A percentile compares a stretch with the other conserved stretches of the same genome.
phyloP scores from a whole-genome alignment of 2,329 filamentous ascomycete genomes.

The Aureobasidium sp. region DNA sequence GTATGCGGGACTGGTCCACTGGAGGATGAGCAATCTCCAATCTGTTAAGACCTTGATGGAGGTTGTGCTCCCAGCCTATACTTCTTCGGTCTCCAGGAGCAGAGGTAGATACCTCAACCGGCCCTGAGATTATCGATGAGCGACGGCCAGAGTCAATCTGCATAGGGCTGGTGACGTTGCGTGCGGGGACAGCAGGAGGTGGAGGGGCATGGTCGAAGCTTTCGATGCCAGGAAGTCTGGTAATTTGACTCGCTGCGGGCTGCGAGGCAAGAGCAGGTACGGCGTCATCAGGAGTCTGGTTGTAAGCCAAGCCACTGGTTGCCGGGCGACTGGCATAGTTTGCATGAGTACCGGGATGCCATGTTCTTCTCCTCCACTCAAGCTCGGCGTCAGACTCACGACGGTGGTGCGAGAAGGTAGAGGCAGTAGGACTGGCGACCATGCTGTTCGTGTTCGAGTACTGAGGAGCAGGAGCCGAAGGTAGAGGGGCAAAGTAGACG shows the following conservation, averaged over 20 bases:
- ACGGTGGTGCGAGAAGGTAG: constrained; percentile 55
- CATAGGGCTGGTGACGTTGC: constrained; percentile 68
- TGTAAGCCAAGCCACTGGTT: constrained; percentile 68
- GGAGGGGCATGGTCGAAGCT: constrained; percentile 75
- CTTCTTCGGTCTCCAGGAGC: constrained; percentile 44
- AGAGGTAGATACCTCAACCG: constrained; percentile 17
- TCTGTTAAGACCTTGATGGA: constrained; percentile 60
- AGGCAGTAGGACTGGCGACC: constrained; percentile 60
- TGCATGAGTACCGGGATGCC: constrained; percentile 72
- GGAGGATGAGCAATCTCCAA: constrained; percentile 52
- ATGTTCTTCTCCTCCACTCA: constrained; percentile 76
- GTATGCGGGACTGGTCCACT: background rate
- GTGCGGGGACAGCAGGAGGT: constrained; percentile 52
- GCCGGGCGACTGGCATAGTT: constrained; percentile 54
- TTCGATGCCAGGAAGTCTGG: constrained; percentile 81
- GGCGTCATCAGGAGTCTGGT: constrained; percentile 61
- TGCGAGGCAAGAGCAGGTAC: constrained; percentile 49
- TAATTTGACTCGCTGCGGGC: constrained; percentile 50
- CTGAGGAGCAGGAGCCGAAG: constrained; percentile 46
- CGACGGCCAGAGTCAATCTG: constrained; percentile 55
- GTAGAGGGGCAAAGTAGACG: constrained; percentile 46
- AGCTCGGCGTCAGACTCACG: constrained; percentile 66
- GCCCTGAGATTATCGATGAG: constrained; percentile 30
- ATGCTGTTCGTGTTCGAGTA: constrained; percentile 55
- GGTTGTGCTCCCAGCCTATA: constrained; percentile 57